Conservation (phyloP, 805 yeast genomes). For the Candida manassasensis region DNA sequence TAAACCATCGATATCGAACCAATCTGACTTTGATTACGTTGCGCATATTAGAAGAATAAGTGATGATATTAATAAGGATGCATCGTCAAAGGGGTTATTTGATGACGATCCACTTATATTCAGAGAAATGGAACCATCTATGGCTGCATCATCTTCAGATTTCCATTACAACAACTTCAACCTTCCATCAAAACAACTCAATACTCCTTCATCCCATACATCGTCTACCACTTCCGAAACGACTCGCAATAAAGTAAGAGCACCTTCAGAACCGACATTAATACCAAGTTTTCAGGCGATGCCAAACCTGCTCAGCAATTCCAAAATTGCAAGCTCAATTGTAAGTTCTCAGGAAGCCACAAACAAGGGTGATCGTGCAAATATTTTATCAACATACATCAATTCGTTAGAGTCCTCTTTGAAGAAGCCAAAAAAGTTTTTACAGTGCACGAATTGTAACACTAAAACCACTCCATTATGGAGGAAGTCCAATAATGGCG, state of each 20-base stretch:
- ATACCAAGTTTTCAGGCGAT: too few relatives aligned
- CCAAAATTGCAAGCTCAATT: too few relatives aligned
- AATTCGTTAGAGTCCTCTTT: constrained; percentile 29
- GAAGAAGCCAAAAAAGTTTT: constrained; percentile 14
- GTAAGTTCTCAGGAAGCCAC: too few relatives aligned
- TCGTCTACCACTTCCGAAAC: neutral
- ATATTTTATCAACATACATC: constrained; percentile 35
- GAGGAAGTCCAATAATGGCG: constrained; percentile 40
- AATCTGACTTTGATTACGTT: constrained; percentile 42
- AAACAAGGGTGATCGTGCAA: constrained; percentile 10
- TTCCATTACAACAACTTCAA: neutral
- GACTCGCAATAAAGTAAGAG: neutral
- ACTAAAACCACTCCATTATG: constrained; percentile 43
- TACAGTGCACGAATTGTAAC: constrained; percentile 40
- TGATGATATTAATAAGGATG: constrained; percentile 17
- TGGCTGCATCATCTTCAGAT: neutral
- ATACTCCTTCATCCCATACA: constrained; percentile 6
- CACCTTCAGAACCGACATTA: neutral
- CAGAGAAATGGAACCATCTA: neutral
- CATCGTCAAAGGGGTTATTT: neutral
- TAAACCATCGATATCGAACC: constrained; percentile 19
- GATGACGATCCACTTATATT: neutral
- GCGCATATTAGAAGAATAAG: constrained; percentile 40
- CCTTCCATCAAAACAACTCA: neutral
- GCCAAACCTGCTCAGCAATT: too few relatives aligned